These are phyloP conservation scores for Pinus taeda DNA, from an alignment of 75 land plant genomes.

Conservation along the genomic window DNA sequence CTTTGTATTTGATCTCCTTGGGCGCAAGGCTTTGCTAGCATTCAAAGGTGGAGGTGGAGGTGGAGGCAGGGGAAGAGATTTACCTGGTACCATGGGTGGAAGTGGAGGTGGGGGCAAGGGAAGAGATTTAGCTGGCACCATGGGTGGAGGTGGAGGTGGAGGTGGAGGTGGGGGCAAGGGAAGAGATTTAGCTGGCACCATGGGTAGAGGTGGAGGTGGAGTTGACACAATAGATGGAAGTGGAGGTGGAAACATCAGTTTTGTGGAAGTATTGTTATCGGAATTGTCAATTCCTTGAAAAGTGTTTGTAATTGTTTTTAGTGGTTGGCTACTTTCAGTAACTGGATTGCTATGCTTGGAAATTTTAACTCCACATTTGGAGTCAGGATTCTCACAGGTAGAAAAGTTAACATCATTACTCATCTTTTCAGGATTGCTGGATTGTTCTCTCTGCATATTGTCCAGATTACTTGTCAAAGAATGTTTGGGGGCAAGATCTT, in stretches of 20 bases:
- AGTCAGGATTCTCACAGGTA: constrained; percentile 15
- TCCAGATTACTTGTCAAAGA: neutral
- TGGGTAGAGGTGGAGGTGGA: constrained; percentile 8
- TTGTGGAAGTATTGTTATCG: constrained; percentile 4
- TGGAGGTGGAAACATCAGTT: constrained; percentile 18
- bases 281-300: neutral
- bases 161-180: constrained; percentile 20
- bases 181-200: neutral
- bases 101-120: constrained; percentile 31
- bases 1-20: constrained; percentile 35
- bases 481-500: neutral
- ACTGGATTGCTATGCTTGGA: constrained; percentile 25
- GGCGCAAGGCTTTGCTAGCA: constrained; percentile 22
- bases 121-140: constrained; percentile 2
- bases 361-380: constrained; percentile 18
- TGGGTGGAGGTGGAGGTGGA: constrained; percentile 26
- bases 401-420: neutral
- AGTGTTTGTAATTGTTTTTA: neutral
- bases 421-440: neutral
- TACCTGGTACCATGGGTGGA: neutral
- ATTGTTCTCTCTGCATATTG: neutral
- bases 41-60: constrained; percentile 14
- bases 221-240: neutral
- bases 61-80: constrained; percentile 18
- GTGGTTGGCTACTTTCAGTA: constrained; percentile 7